Conservation (phyloP, 768 basidiomycete species). For the Boletellus ananiceps region DNA sequence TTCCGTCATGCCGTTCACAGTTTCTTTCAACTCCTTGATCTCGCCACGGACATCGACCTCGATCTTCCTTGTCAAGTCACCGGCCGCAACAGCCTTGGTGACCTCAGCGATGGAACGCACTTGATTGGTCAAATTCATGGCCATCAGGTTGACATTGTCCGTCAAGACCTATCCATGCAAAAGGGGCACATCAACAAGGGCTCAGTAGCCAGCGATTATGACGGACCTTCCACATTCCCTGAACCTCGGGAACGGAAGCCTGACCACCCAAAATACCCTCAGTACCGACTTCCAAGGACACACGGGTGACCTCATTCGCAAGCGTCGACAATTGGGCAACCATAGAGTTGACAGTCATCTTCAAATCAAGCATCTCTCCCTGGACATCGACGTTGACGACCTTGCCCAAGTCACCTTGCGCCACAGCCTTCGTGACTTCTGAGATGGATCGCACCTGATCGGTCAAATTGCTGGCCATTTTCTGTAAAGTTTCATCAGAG, state of each 20-base stretch:
- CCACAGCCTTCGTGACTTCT: slow-evolving; percentile 75
- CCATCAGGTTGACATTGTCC: slow-evolving; percentile 86
- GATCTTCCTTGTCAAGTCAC: slow-evolving; percentile 92
- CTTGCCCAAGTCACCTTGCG: slow-evolving; percentile 77
- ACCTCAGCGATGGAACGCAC: slow-evolving; percentile 88
- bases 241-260: slow-evolving; percentile 85
- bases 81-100: slow-evolving; percentile 91
- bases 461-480: slow-evolving; percentile 84
- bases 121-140: slow-evolving; percentile 87
- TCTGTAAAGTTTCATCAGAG: slow-evolving; percentile 42
- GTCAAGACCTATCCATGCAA: slow-evolving; percentile 46
- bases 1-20: slow-evolving; percentile 94
- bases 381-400: slow-evolving; percentile 89
- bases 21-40: slow-evolving; percentile 85
- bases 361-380: slow-evolving; percentile 88
- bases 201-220: neutral
- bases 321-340: slow-evolving; percentile 67
- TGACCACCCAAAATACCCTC: slow-evolving; percentile 94
- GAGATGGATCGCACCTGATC: slow-evolving; percentile 90
- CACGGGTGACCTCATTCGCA: slow-evolving; percentile 83
- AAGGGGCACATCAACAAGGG: slow-evolving; percentile 8
- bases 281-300: slow-evolving; percentile 87
- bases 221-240: slow-evolving; percentile 89
- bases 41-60: slow-evolving; percentile 90
- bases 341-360: slow-evolving; percentile 79